Conservation (phyloP, 2,329 filamentous ascomycete genomes). For the Pestalotiopsis sp. region DNA sequence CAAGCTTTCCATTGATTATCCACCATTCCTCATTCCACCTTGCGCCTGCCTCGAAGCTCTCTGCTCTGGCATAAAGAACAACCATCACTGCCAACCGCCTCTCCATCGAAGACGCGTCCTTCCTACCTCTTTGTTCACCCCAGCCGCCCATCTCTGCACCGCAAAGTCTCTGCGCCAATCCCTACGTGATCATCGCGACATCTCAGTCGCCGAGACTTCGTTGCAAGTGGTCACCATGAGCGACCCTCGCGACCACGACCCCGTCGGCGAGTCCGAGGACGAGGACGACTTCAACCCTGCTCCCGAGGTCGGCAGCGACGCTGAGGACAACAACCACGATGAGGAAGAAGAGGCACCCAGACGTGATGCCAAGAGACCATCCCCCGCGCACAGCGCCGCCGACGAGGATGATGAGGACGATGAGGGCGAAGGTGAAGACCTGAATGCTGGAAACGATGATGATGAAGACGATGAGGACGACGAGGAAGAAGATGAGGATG, state of each 20-base stretch:
- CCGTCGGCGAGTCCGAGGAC: slow-evolving; percentile 64
- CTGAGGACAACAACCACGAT: slow-evolving; percentile 54
- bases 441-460: slow-evolving; percentile 52
- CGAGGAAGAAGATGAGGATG: slow-evolving; percentile 63
- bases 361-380: slow-evolving; percentile 21
- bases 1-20: background rate
- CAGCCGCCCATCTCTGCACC: background rate
- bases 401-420: slow-evolving; percentile 46
- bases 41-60: slow-evolving; percentile 8
- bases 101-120: background rate
- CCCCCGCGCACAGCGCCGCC: slow-evolving; percentile 30
- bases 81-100: background rate
- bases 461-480: slow-evolving; percentile 51
- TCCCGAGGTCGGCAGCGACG: slow-evolving; percentile 74
- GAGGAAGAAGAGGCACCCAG: slow-evolving; percentile 31
- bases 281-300: slow-evolving; percentile 90
- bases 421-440: slow-evolving; percentile 42
- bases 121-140: too few relatives aligned
- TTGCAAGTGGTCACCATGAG: slow-evolving; percentile 44
- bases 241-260: slow-evolving; percentile 51
- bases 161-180: background rate
- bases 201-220: background rate
- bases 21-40: slow-evolving; percentile 12
- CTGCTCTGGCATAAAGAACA: background rate
- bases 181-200: background rate